Conservation (phyloP, 192 early-diverging fungal species). For the Bifiguratus adelaidae region DNA sequence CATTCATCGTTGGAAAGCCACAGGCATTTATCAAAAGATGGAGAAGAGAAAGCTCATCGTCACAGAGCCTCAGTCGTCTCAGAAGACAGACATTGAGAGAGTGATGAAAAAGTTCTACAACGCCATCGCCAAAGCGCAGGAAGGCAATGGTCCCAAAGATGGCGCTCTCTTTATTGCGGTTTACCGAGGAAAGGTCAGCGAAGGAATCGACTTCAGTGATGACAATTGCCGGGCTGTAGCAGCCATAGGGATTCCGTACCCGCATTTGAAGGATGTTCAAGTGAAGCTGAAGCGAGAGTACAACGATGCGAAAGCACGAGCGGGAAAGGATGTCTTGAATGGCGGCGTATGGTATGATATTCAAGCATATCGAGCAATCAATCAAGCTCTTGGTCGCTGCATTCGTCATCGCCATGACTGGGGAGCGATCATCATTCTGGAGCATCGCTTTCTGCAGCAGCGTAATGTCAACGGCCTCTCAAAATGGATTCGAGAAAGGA, state of each 20-base stretch:
- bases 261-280: slow-evolving; percentile 39
- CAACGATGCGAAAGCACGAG: slow-evolving; percentile 6
- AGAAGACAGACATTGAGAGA: slow-evolving; percentile 9
- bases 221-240: slow-evolving; percentile 52
- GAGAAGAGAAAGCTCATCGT: slow-evolving; percentile 1
- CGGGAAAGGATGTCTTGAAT: background rate
- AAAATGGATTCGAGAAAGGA: slow-evolving; percentile 49
- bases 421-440: slow-evolving; percentile 54
- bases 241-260: slow-evolving; percentile 52
- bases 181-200: slow-evolving; percentile 60
- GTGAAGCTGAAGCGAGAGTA: slow-evolving; percentile 34
- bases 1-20: slow-evolving; percentile 11
- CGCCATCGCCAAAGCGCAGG: slow-evolving; percentile 1
- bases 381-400: slow-evolving; percentile 25
- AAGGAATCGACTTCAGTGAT: slow-evolving; percentile 69
- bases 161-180: slow-evolving; percentile 62
- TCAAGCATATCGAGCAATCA: slow-evolving; percentile 18
- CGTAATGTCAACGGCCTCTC: slow-evolving; percentile 43
- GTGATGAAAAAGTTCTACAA: slow-evolving; percentile 8
- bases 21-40: slow-evolving; percentile 7
- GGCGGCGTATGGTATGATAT: slow-evolving; percentile 13
- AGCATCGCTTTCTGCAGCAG: slow-evolving; percentile 35
- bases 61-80: slow-evolving; percentile 4
- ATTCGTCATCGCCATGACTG: slow-evolving; percentile 8
- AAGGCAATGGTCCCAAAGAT: background rate